Percentiles rank a stretch among this genome's conserved stretches.
Evolutionary conservation across 257 asterid species (phyloP).

Genomic region (Solanum sitiens): DNA sequence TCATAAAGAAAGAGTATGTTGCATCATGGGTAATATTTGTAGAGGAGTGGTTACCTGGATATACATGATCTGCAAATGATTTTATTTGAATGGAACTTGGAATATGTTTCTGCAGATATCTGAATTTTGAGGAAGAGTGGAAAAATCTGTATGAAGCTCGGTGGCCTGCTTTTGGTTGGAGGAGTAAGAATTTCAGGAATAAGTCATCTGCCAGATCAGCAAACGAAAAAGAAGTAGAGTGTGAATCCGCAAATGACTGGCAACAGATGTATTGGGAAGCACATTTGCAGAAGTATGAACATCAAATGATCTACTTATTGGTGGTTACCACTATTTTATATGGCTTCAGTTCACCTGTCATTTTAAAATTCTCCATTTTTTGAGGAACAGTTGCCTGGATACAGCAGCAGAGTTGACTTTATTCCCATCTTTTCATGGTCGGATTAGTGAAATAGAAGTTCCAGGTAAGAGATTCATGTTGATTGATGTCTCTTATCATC

Average conservation of each 20-base stretch:
- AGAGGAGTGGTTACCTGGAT: background rate
- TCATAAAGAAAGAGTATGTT: background rate
- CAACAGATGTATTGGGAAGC: slow-evolving; percentile 76
- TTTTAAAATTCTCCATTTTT: slow-evolving; percentile 8
- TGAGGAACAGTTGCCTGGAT: slow-evolving; percentile 64
- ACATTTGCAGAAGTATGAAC: slow-evolving; percentile 68
- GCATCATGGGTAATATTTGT: background rate
- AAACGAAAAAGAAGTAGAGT: slow-evolving; percentile 19
- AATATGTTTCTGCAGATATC: slow-evolving; percentile 22
- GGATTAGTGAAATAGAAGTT: slow-evolving; percentile 55
- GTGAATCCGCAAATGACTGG: slow-evolving; percentile 44
- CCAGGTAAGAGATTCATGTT: slow-evolving; percentile 34
- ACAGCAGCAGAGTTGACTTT: slow-evolving; percentile 73
- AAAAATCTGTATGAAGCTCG: slow-evolving; percentile 39
- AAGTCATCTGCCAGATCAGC: slow-evolving; percentile 19
- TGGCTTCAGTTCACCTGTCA: background rate
- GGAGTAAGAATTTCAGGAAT: slow-evolving; percentile 11
- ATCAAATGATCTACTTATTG: background rate
- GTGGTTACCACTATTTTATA: background rate
- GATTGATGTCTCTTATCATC: background rate
- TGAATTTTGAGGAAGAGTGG: slow-evolving; percentile 55
- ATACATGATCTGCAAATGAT: slow-evolving; percentile 9
- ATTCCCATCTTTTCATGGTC: slow-evolving; percentile 56
- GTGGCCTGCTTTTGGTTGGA: slow-evolving; percentile 43
- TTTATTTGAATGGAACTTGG: background rate